Evolutionary conservation across 2,329 filamentous ascomycete species (phyloP).

Genomic region (Pestalotiopsis sp.): DNA sequence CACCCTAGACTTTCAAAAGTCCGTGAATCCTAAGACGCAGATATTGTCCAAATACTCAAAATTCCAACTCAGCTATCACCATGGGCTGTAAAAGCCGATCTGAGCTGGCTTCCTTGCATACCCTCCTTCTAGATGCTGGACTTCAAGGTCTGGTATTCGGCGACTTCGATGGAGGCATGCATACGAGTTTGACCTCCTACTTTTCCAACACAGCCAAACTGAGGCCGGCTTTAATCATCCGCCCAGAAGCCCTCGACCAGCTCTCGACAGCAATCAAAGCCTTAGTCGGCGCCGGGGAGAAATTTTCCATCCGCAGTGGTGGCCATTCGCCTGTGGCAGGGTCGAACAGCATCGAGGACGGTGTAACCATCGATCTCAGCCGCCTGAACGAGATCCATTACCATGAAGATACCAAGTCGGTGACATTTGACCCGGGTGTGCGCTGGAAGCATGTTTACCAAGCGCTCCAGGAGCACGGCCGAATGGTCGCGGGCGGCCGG

Average conservation of each 20-base stretch:
- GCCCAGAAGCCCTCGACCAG: neutral
- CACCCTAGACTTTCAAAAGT: too few species aligned
- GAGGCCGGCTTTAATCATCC: neutral
- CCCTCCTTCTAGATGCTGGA: neutral
- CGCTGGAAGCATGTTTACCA: neutral
- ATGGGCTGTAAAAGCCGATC: too few species aligned
- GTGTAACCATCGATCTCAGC: slow-evolving; percentile 1
- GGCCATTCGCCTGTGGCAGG: slow-evolving; percentile 4
- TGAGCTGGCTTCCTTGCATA: too few species aligned
- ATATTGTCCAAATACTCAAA: too few species aligned
- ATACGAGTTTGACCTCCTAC: slow-evolving; percentile 1
- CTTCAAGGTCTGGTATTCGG: neutral
- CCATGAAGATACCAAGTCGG: neutral
- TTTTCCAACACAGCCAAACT: slow-evolving; percentile 10
- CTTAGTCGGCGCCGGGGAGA: neutral
- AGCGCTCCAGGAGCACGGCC: neutral
- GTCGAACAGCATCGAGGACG: slow-evolving; percentile 5
- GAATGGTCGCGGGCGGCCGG: neutral
- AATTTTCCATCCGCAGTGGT: neutral
- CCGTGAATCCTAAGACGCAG: too few species aligned
- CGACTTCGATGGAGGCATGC: neutral
- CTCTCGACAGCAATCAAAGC: neutral
- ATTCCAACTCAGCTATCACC: too few species aligned
- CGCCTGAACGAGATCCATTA: neutral
- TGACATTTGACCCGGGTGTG: neutral